A percentile compares a stretch with the other conserved stretches of the same genome.
Conservation (phyloP, 1,284 basidiomycete species). For the Singerocomus rubriflavus region DNA sequence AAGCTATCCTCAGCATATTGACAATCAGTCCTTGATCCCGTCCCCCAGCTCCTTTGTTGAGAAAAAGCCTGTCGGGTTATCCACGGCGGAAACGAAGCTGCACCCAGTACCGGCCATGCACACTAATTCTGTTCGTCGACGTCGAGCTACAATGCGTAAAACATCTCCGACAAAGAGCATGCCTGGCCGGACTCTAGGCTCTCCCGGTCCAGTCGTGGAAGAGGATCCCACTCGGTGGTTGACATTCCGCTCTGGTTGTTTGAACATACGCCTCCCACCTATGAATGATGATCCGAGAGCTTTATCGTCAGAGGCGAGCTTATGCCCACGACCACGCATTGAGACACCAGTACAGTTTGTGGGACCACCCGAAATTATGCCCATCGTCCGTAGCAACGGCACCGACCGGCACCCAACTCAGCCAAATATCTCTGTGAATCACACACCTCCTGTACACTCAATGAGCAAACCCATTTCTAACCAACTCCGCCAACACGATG, state of each 20-base stretch:
- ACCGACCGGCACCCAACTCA: background rate
- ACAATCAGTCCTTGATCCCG: background rate
- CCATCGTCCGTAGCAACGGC: background rate
- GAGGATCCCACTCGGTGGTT: slow-evolving; percentile 17
- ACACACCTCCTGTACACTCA: background rate
- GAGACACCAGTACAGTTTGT: background rate
- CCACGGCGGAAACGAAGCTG: background rate
- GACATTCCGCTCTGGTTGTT: slow-evolving; percentile 24
- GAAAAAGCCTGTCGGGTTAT: background rate
- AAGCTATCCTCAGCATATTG: background rate
- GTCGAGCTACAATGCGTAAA: background rate
- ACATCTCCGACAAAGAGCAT: background rate
- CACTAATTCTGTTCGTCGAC: background rate
- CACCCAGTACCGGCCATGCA: background rate
- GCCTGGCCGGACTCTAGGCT: slow-evolving; percentile 12
- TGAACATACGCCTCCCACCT: slow-evolving; percentile 13
- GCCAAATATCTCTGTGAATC: background rate
- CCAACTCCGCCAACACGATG: background rate
- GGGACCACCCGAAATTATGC: background rate
- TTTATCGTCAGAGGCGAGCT: background rate
- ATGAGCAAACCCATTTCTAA: background rate
- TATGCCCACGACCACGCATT: background rate
- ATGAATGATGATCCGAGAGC: background rate
- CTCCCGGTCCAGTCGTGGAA: background rate
- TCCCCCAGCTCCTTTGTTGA: background rate